Percentiles rank a stretch among this genome's conserved stretches.
phyloP scores from a whole-genome alignment of 2,329 filamentous ascomycete genomes.

The Aspergillus tamarii region DNA sequence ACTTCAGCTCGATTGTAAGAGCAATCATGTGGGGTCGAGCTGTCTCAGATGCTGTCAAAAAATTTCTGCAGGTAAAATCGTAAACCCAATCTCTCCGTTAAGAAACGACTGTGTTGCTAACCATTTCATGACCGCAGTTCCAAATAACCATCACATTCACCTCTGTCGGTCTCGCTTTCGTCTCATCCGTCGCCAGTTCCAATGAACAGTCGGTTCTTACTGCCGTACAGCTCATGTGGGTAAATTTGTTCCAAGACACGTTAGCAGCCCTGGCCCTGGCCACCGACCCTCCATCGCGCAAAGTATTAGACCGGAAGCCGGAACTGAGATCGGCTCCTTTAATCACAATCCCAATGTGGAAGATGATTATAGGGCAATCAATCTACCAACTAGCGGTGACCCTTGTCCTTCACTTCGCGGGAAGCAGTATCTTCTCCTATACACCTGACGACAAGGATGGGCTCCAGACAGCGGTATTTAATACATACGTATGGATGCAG shows the following conservation, averaged over 20 bases:
- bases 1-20: constrained; percentile 63
- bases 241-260: constrained; percentile 69
- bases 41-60: constrained; percentile 63
- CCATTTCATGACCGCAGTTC: constrained; percentile 36
- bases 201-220: constrained; percentile 63
- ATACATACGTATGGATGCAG: constrained; percentile 73
- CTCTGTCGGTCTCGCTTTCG: constrained; percentile 64
- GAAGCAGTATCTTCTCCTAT: constrained; percentile 59
- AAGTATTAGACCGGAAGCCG: constrained; percentile 56
- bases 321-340: constrained; percentile 45
- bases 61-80: constrained; percentile 54
- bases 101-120: neutral
- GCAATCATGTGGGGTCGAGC: constrained; percentile 63
- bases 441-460: constrained; percentile 41
- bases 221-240: constrained; percentile 67
- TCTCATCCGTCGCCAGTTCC: constrained; percentile 60
- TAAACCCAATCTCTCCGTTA: neutral
- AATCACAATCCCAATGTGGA: constrained; percentile 48
- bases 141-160: constrained; percentile 68
- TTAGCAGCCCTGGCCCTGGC: constrained; percentile 65
- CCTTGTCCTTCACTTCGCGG: constrained; percentile 58
- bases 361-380: constrained; percentile 45
- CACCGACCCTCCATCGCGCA: constrained; percentile 61
- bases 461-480: constrained; percentile 67
- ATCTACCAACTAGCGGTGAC: constrained; percentile 43